Evolutionary conservation across 2,329 filamentous ascomycete species (phyloP).

Genomic region (Ophiostoma tasmaniense): DNA sequence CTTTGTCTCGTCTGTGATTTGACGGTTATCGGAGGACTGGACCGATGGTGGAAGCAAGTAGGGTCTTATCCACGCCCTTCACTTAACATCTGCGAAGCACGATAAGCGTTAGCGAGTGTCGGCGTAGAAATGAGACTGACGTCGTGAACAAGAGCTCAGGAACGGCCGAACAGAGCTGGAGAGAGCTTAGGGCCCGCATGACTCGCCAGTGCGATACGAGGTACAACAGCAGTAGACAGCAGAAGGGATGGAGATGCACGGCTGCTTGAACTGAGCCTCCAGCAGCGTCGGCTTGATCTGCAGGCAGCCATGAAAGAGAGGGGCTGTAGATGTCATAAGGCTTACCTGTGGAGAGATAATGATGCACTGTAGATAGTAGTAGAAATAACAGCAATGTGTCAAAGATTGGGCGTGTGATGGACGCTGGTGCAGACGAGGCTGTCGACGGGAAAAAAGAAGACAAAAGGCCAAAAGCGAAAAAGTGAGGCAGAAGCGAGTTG

Average conservation of each 20-base stretch:
- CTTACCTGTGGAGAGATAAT: not conserved
- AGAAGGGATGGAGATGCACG: not conserved
- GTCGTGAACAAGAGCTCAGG: not conserved
- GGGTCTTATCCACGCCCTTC: not conserved
- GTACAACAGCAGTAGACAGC: not conserved
- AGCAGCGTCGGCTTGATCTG: conserved; percentile 8
- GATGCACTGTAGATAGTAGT: not conserved
- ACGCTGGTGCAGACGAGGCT: not conserved
- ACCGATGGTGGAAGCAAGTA: not conserved
- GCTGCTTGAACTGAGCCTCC: not conserved
- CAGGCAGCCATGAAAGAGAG: conserved; percentile 2
- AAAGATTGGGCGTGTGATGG: not conserved
- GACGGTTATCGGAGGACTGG: not conserved
- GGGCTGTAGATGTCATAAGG: not conserved
- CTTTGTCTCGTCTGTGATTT: not conserved
- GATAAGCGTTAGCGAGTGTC: conserved; percentile 2
- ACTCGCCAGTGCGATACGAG: not conserved
- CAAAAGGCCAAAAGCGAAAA: too few relatives aligned
- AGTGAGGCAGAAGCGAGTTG: not conserved
- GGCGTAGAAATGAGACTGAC: not conserved
- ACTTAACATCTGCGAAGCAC: not conserved
- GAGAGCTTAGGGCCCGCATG: not conserved
- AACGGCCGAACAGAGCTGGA: not conserved
- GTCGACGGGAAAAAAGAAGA: not conserved
- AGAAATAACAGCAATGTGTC: not conserved